phyloP scores from a whole-genome alignment of 2,329 filamentous ascomycete genomes.

The Cordyceps sp. region DNA sequence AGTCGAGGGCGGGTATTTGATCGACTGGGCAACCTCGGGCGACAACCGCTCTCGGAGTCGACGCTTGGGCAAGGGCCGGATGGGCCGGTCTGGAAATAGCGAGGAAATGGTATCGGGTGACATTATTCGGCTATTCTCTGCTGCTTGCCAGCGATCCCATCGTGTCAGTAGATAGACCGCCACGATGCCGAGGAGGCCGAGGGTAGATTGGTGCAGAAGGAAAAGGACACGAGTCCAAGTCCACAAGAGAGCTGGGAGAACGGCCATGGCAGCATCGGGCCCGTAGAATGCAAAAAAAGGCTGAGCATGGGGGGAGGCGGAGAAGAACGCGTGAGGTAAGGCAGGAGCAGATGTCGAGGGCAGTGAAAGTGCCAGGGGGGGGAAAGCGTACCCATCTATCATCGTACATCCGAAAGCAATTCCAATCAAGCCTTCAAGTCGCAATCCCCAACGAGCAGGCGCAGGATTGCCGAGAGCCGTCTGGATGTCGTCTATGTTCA shows the following conservation, averaged over 20 bases:
- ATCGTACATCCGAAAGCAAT: constrained; percentile 12
- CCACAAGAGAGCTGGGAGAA: constrained; percentile 1
- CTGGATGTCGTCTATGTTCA: too few species aligned
- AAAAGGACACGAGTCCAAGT: constrained; percentile 1
- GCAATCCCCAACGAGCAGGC: not conserved
- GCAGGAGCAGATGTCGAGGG: constrained; percentile 12
- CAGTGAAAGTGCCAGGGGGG: constrained; percentile 6
- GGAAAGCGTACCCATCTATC: constrained; percentile 25
- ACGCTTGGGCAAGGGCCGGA: constrained; percentile 80
- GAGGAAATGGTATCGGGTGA: constrained; percentile 63
- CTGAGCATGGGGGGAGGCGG: constrained; percentile 2
- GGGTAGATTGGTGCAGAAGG: constrained; percentile 4
- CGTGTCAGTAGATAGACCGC: constrained; percentile 13
- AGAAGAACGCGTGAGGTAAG: not conserved
- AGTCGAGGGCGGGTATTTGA: constrained; percentile 67
- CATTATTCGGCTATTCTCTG: constrained; percentile 36
- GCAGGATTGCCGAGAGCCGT: too few species aligned
- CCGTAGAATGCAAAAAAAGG: not conserved
- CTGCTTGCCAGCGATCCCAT: constrained; percentile 4
- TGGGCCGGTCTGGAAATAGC: constrained; percentile 76
- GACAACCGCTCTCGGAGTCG: constrained; percentile 77
- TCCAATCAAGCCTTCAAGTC: constrained; percentile 2
- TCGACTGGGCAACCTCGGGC: constrained; percentile 65
- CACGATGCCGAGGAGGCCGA: constrained; percentile 4
- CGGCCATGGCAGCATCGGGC: not conserved